These are phyloP conservation scores for Dalbergia oliveri DNA, from an alignment of 306 rosid genomes.

Conservation along the genomic window DNA sequence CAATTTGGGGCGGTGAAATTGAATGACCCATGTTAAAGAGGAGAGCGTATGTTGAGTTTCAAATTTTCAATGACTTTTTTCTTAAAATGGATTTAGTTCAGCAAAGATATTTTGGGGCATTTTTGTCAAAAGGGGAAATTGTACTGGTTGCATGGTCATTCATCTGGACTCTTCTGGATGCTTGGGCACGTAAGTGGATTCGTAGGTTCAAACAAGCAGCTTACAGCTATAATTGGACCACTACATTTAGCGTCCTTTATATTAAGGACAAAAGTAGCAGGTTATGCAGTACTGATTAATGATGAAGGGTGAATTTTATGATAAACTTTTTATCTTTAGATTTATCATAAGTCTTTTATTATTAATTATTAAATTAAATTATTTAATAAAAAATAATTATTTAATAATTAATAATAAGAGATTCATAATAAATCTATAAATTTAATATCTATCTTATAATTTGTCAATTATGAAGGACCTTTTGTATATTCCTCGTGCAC, in stretches of 20 bases:
- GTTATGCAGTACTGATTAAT: constrained; percentile 5
- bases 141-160: constrained; percentile 5
- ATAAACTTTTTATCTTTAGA: too few species aligned
- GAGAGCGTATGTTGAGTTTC: not conserved
- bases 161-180: constrained; percentile 45
- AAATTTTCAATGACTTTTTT: not conserved
- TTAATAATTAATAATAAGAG: too few species aligned
- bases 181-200: constrained; percentile 9
- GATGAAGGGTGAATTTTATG: not conserved
- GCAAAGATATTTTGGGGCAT: constrained; percentile 51
- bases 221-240: constrained; percentile 46
- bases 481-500: constrained; percentile 29
- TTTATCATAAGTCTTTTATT: too few species aligned
- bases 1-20: not conserved
- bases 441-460: too few species aligned
- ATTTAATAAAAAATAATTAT: too few species aligned
- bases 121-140: constrained; percentile 5
- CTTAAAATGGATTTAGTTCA: not conserved
- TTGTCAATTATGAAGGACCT: not conserved
- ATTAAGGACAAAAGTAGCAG: constrained; percentile 47
- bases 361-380: too few species aligned
- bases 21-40: constrained; percentile 3
- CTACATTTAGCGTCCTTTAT: not conserved
- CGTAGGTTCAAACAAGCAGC: constrained; percentile 6
- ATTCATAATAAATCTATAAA: too few species aligned